Base-by-base conservation (phyloP, 345 rosid genomes). In the Noccaea caerulescens region DNA sequence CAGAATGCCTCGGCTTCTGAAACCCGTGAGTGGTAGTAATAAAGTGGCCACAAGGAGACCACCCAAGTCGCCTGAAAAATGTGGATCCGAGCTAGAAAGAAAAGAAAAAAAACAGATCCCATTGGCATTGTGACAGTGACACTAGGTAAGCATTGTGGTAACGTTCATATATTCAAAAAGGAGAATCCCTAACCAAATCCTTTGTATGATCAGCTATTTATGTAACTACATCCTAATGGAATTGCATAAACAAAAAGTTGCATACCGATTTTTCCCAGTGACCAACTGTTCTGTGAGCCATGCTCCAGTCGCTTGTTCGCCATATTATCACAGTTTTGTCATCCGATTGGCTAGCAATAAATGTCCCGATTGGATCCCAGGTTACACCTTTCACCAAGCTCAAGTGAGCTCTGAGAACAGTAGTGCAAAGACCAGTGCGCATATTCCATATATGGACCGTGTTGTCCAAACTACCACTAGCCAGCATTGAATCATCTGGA, bases 1-100 rank as follows among this genome's bases (percentile, higher is more conserved):
- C 99, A 75, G 99, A 95, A 84, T 95, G 99, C 86, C 93, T 90
- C n/a, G 99, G 99, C 80, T 92, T 95, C 83, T 95, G 99, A 84
- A 79, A 95, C 72, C 99, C 99, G 63, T 95, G 97, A 66, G 99
- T 95, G 8, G 98, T 95, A 43, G 99, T 92, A 76, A 95, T 82
- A 71, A 88, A 95, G 82, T 92, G 99, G 46, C 99, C 99, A 80
- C 99, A 95, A 1, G 99, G 98, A 13, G 99, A 95, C 98, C 99
- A 95, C 38, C 97, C 98, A 72, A 95, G 97, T 66, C 99, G 89
- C 84, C 99, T 86, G 80, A 95, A 95, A 82, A 95, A 95, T 14
- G 99, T 95, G 64, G 98, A 92, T 38, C 99, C 98, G 36, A 95
- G 92, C 98, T 95, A 90, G 68, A 84, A 80, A 37, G 82, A 67